A percentile compares a stretch with the other conserved stretches of the same genome.
phyloP scores from a whole-genome alignment of 176 grass and related monocot species.

The Miscanthus lutarioriparius region DNA sequence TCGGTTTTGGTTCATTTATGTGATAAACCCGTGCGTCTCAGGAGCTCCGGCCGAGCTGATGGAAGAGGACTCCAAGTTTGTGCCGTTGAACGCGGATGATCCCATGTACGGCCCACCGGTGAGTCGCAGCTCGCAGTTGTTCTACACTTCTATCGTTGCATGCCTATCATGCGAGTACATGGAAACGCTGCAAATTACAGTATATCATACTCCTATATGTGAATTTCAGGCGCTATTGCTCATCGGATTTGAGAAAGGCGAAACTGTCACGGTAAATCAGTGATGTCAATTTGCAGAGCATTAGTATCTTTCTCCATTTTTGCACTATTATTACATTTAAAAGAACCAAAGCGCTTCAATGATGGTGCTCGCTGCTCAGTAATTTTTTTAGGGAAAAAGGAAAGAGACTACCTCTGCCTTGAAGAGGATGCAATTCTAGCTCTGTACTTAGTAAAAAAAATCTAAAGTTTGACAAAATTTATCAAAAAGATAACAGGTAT shows the following conservation, averaged over 20 bases:
- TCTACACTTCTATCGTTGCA: background rate
- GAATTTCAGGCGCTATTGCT: conserved; percentile 69
- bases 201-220: background rate
- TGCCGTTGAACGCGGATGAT: conserved; percentile 78
- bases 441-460: background rate
- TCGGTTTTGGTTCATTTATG: background rate
- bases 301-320: background rate
- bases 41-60: conserved; percentile 57
- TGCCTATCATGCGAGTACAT: background rate
- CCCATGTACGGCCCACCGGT: conserved; percentile 85
- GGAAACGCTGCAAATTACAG: background rate
- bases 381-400: background rate
- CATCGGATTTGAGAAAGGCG: conserved; percentile 72
- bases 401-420: background rate
- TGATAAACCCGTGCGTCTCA: conserved; percentile 23
- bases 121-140: conserved; percentile 27
- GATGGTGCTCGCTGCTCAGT: background rate
- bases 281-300: background rate
- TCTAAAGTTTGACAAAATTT: background rate
- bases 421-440: background rate
- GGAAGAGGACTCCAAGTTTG: conserved; percentile 90
- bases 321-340: background rate
- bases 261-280: conserved; percentile 65
- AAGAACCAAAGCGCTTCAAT: background rate
- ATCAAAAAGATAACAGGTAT: background rate